Conservation (phyloP, 2,329 filamentous ascomycete genomes). For the Cladophialophora yegresii region DNA sequence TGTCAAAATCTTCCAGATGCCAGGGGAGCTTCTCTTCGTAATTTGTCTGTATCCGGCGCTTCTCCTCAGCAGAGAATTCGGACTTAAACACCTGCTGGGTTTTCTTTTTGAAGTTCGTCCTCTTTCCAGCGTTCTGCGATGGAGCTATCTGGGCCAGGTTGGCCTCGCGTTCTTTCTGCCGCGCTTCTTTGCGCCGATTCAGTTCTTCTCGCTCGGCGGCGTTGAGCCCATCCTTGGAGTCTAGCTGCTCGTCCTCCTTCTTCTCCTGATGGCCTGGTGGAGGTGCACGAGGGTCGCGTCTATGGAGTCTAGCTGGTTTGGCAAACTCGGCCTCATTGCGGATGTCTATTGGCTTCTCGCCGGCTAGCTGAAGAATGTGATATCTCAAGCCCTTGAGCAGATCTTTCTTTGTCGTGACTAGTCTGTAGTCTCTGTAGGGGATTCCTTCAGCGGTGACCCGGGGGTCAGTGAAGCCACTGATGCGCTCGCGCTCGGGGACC, state of each 20-base stretch:
- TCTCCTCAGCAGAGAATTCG: constrained; percentile 72
- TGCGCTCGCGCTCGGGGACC: constrained; percentile 26
- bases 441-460: constrained; percentile 28
- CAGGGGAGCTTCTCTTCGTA: constrained; percentile 96
- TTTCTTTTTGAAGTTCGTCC: constrained; percentile 71
- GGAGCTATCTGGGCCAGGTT: constrained; percentile 94
- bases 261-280: constrained; percentile 48
- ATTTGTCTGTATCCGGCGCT: constrained; percentile 64
- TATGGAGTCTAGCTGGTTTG: constrained; percentile 82
- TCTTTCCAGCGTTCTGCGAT: constrained; percentile 67
- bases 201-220: constrained; percentile 43
- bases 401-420: constrained; percentile 80
- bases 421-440: constrained; percentile 60
- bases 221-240: constrained; percentile 65
- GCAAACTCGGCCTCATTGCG: constrained; percentile 82
- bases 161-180: constrained; percentile 80
- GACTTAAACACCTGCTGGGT: constrained; percentile 77
- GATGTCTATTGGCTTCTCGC: constrained; percentile 63
- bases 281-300: constrained; percentile 77
- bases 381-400: constrained; percentile 77
- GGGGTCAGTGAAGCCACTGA: constrained; percentile 37
- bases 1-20: constrained; percentile 95
- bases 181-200: constrained; percentile 59
- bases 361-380: constrained; percentile 81
- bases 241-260: constrained; percentile 46